These are phyloP conservation scores for Scenedesmus sp. DNA, from an alignment of 163 green algal species.

Conservation along the genomic window DNA sequence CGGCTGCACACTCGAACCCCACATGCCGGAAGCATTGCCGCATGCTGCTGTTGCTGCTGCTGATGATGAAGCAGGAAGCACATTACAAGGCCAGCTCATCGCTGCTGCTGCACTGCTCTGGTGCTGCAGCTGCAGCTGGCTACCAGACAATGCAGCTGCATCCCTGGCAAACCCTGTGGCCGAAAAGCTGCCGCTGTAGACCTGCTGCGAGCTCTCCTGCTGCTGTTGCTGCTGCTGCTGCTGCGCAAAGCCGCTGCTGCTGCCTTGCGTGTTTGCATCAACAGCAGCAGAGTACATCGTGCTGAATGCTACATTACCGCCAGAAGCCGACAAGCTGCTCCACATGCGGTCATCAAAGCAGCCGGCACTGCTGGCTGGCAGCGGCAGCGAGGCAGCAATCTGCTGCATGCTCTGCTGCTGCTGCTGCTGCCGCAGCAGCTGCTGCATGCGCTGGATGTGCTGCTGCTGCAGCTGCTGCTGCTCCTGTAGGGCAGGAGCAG, in stretches of 20 bases:
- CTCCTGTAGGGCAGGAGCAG: background rate
- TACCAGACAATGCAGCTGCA: background rate
- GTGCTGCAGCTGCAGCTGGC: background rate
- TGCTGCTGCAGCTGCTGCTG: background rate
- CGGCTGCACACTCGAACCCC: background rate
- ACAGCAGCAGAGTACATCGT: background rate
- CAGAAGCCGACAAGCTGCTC: background rate
- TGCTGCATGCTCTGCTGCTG: background rate
- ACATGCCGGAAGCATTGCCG: background rate
- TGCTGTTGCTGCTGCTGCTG: conserved; percentile 6
- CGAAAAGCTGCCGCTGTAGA: background rate
- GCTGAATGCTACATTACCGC: too few species aligned
- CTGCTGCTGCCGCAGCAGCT: background rate
- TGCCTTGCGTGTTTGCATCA: background rate
- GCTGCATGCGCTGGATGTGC: background rate
- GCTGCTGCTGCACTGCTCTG: background rate
- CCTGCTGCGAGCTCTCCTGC: background rate
- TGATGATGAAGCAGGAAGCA: background rate
- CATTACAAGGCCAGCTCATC: background rate
- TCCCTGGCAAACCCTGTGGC: background rate
- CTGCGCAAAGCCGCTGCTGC: background rate
- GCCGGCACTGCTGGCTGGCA: background rate
- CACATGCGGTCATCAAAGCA: background rate
- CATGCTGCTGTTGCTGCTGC: background rate
- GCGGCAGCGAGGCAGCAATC: background rate